These are phyloP conservation scores for Coriolopsis trogii DNA, from an alignment of 1,284 basidiomycete genomes.

Conservation along the genomic window DNA sequence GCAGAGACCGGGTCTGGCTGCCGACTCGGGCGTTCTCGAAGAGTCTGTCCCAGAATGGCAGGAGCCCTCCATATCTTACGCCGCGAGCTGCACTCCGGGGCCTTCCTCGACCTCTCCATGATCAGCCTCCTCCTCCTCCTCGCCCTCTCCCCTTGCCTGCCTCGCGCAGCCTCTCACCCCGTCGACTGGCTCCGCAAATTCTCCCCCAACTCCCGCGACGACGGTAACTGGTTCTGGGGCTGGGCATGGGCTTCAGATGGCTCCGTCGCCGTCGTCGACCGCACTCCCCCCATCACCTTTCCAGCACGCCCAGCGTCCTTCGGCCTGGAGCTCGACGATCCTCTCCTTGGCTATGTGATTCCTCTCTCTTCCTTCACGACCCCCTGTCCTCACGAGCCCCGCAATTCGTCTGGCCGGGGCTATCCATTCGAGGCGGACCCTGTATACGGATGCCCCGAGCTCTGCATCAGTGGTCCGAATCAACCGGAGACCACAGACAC, in stretches of 20 bases:
- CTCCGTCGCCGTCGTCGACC: slow-evolving; percentile 78
- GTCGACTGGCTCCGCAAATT: slow-evolving; percentile 35
- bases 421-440: slow-evolving; percentile 28
- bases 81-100: slow-evolving; percentile 1
- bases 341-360: slow-evolving; percentile 77
- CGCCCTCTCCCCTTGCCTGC: slow-evolving; percentile 18
- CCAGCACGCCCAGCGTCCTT: slow-evolving; percentile 71
- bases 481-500: slow-evolving; percentile 61
- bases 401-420: slow-evolving; percentile 16
- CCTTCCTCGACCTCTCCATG: slow-evolving; percentile 20
- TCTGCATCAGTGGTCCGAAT: slow-evolving; percentile 58
- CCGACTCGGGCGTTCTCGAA: slow-evolving; percentile 11
- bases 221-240: slow-evolving; percentile 23
- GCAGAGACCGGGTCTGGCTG: too few relatives aligned
- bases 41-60: slow-evolving; percentile 12
- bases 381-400: slow-evolving; percentile 45
- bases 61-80: slow-evolving; percentile 16
- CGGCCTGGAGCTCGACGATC: slow-evolving; percentile 68
- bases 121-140: slow-evolving; percentile 22
- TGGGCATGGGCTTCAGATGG: slow-evolving; percentile 73
- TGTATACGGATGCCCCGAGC: slow-evolving; percentile 66
- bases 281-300: slow-evolving; percentile 65
- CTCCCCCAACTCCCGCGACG: slow-evolving; percentile 28
- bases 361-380: slow-evolving; percentile 73
- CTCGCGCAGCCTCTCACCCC: slow-evolving; percentile 22